phyloP scores from a whole-genome alignment of 495 filamentous ascomycete genomes.

The Xylaria cubensis region DNA sequence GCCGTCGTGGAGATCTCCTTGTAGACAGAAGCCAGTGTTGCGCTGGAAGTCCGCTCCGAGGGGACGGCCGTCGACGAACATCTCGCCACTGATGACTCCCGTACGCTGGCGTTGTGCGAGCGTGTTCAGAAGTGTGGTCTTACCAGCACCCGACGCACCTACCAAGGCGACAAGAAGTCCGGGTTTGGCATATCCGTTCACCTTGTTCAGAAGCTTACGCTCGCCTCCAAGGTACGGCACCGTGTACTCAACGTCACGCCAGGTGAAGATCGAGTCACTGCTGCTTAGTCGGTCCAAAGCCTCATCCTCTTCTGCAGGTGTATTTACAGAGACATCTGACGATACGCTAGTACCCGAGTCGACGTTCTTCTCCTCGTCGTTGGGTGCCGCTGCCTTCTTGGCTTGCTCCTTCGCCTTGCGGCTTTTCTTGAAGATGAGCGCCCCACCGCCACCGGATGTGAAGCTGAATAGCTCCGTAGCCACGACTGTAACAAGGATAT shows the following conservation, averaged over 20 bases:
- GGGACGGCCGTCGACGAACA: slow-evolving; percentile 78
- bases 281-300: slow-evolving; percentile 62
- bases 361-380: slow-evolving; percentile 56
- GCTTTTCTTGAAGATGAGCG: slow-evolving; percentile 72
- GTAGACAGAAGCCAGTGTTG: slow-evolving; percentile 83
- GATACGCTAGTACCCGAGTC: slow-evolving; percentile 27
- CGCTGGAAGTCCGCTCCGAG: slow-evolving; percentile 77
- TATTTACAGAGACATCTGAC: slow-evolving; percentile 33
- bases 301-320: slow-evolving; percentile 50
- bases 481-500: slow-evolving; percentile 70
- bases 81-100: slow-evolving; percentile 74
- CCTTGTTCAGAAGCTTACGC: slow-evolving; percentile 69
- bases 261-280: slow-evolving; percentile 76
- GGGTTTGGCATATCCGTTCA: slow-evolving; percentile 77
- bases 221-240: slow-evolving; percentile 76
- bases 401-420: slow-evolving; percentile 62
- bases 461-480: slow-evolving; percentile 47
- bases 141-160: slow-evolving; percentile 83
- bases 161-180: slow-evolving; percentile 80
- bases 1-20: slow-evolving; percentile 84
- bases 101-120: slow-evolving; percentile 77
- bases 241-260: slow-evolving; percentile 73
- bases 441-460: slow-evolving; percentile 59
- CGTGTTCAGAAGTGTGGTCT: slow-evolving; percentile 77
- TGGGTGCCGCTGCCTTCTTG: slow-evolving; percentile 45